Conservation (phyloP, 768 basidiomycete species). For the Galerina marginata region DNA sequence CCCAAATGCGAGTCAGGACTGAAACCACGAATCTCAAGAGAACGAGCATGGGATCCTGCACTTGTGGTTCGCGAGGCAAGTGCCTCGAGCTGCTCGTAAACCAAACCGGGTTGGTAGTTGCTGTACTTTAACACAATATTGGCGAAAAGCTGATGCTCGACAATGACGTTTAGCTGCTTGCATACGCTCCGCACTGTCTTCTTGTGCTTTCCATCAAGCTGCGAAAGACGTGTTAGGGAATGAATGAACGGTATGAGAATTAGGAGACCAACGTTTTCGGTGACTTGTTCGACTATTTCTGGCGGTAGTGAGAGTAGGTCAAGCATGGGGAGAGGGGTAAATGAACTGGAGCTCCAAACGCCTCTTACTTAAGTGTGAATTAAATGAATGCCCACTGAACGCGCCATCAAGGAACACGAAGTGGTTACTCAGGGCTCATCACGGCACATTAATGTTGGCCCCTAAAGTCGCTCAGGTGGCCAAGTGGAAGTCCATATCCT, state of each 20-base stretch:
- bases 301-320: conserved; percentile 21
- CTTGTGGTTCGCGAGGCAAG: conserved; percentile 20
- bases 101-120: conserved; percentile 26
- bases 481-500: too few relatives aligned
- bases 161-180: conserved; percentile 21
- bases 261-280: conserved; percentile 14
- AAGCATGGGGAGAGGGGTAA: conserved; percentile 13
- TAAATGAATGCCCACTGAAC: conserved; percentile 1
- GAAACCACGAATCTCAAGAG: conserved; percentile 26
- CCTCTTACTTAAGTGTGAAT: not conserved
- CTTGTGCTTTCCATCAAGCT: conserved; percentile 23
- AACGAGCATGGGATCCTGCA: conserved; percentile 20
- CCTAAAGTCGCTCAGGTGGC: too few relatives aligned
- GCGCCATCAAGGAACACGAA: not conserved
- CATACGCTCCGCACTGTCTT: conserved; percentile 21
- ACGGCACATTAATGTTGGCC: too few relatives aligned
- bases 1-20: conserved; percentile 26
- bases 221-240: not conserved
- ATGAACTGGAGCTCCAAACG: not conserved
- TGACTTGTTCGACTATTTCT: conserved; percentile 24
- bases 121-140: conserved; percentile 28
- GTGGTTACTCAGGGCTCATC: too few relatives aligned
- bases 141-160: conserved; percentile 25
- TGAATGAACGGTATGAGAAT: not conserved
- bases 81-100: conserved; percentile 25